Evolutionary conservation across 23 red algal species (phyloP).

Genomic region (Gracilaria gracilis): DNA sequence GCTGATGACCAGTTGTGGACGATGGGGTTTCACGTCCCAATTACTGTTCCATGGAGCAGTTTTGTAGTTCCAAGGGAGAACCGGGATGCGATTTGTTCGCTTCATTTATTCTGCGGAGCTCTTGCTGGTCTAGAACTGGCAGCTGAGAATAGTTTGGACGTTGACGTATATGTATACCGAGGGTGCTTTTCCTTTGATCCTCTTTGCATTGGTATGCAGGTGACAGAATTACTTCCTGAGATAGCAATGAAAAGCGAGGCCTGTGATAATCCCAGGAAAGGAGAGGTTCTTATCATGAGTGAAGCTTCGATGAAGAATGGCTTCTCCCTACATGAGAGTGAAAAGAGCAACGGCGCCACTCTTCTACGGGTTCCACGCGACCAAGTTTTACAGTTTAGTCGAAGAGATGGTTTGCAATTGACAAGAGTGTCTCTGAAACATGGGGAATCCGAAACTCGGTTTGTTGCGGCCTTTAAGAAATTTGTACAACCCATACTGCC

Average conservation of each 20-base stretch:
- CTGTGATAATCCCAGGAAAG: not conserved
- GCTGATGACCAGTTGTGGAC: not conserved
- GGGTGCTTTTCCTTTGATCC: not conserved
- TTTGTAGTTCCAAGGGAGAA: not conserved
- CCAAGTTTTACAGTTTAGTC: no score
- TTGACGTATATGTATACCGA: conserved; percentile 8
- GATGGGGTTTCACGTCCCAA: not conserved
- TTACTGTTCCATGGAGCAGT: conserved; percentile 1
- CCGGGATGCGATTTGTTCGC: conserved; percentile 3
- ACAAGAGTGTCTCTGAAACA: no score
- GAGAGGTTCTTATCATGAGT: no score
- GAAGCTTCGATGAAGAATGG: no score
- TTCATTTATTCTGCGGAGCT: conserved; percentile 28
- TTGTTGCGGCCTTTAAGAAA: no score
- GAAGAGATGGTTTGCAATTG: no score
- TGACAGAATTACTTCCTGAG: not conserved
- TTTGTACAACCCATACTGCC: not conserved
- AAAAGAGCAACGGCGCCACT: no score
- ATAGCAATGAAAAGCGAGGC: not conserved
- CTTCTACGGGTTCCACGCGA: no score
- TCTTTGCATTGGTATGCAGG: not conserved
- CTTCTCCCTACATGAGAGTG: no score
- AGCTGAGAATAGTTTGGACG: not conserved
- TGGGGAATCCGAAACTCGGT: no score
- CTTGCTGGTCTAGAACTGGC: conserved; percentile 20